Conservation (phyloP, 495 filamentous ascomycete species). For the Penicillium argentinense region DNA sequence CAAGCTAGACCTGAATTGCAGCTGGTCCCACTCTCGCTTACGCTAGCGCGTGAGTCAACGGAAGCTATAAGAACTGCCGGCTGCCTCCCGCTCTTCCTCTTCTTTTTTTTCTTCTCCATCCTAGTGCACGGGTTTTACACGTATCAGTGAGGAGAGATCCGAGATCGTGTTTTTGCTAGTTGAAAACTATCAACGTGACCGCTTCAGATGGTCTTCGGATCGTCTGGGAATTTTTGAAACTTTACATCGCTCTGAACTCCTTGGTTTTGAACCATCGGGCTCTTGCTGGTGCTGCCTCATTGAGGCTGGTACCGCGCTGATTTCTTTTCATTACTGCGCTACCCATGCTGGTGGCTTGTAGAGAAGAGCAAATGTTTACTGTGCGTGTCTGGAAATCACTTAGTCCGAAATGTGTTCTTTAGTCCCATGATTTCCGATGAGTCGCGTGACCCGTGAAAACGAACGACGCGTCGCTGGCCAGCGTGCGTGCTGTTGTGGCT, state of each 20-base stretch:
- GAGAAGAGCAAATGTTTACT: too few relatives aligned
- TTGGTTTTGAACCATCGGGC: constrained; percentile 23
- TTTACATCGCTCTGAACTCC: constrained; percentile 25
- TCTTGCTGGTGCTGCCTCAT: constrained; percentile 13
- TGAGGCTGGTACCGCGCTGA: constrained; percentile 17
- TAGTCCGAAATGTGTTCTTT: too few relatives aligned
- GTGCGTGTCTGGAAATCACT: too few relatives aligned
- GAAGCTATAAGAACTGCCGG: constrained; percentile 21
- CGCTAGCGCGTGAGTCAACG: constrained; percentile 28
- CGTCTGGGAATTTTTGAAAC: constrained; percentile 54
- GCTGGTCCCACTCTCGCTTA: constrained; percentile 26
- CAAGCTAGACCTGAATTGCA: neutral
- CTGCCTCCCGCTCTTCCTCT: constrained; percentile 12
- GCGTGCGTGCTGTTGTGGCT: too few relatives aligned
- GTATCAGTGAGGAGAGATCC: constrained; percentile 59
- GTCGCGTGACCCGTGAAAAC: too few relatives aligned
- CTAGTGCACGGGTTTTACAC: constrained; percentile 58
- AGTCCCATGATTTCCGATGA: too few relatives aligned
- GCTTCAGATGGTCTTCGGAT: constrained; percentile 45
- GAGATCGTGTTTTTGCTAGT: constrained; percentile 61
- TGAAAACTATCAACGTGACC: constrained; percentile 58
- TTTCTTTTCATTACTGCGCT: constrained; percentile 49
- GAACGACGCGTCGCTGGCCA: too few relatives aligned
- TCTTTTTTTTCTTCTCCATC: constrained; percentile 48
- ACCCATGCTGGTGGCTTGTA: constrained; percentile 44